phyloP scores from a whole-genome alignment of 2,329 filamentous ascomycete species.

The Microsporum audouinii region DNA sequence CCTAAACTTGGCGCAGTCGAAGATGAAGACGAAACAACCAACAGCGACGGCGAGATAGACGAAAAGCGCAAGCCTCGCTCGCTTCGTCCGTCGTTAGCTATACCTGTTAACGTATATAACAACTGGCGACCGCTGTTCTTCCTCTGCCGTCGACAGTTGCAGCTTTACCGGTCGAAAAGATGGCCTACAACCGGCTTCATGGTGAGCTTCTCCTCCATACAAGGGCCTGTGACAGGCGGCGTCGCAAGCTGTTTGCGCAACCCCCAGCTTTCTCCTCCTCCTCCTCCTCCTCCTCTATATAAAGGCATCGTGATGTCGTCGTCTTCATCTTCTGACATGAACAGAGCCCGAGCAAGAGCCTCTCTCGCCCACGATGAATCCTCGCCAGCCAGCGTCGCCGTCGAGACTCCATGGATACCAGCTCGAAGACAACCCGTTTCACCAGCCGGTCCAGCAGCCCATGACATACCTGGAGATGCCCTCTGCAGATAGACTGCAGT shows the following conservation, averaged over 20 bases:
- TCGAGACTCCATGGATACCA: slow-evolving; percentile 73
- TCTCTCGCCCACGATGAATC: slow-evolving; percentile 2
- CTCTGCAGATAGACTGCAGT: slow-evolving; percentile 60
- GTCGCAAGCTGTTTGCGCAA: neutral
- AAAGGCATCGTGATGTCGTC: neutral
- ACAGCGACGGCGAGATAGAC: neutral
- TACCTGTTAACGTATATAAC: too few species aligned
- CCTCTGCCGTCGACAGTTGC: neutral
- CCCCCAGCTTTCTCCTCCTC: neutral
- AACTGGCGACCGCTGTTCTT: neutral
- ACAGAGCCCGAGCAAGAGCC: neutral
- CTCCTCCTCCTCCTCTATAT: neutral
- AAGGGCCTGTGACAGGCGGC: neutral
- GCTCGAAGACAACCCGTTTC: slow-evolving; percentile 66
- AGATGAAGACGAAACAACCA: neutral
- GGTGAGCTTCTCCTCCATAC: neutral
- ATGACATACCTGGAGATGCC: slow-evolving; percentile 54
- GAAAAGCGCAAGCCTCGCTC: neutral
- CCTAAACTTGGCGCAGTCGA: neutral
- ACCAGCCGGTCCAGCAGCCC: slow-evolving; percentile 26
- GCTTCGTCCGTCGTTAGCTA: neutral
- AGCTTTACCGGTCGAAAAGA: neutral
- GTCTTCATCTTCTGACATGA: neutral
- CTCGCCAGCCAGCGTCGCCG: slow-evolving; percentile 43
- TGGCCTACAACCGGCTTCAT: slow-evolving; percentile 5